These are phyloP conservation scores for Skeletonema costatum DNA, from an alignment of 108 stramenopile species.

Conservation along the genomic window DNA sequence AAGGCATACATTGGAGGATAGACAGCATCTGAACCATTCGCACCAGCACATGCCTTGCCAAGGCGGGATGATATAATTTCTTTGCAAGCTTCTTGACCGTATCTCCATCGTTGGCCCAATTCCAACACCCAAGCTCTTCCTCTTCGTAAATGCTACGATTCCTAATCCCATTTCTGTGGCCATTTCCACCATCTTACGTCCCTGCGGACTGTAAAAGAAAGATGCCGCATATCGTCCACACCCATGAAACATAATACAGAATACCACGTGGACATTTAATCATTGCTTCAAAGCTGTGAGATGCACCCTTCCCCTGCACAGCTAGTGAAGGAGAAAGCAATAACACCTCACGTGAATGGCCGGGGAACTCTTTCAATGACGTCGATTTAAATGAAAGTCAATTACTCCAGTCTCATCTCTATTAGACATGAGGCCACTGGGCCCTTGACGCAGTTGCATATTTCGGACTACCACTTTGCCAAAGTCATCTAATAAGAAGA, in stretches of 20 bases:
- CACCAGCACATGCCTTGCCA: constrained; percentile 7
- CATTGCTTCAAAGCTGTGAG: constrained; percentile 6
- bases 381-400: constrained; percentile 10
- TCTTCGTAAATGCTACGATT: constrained; percentile 32
- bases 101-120: constrained; percentile 18
- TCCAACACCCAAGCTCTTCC: constrained; percentile 43
- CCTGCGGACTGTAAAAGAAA: constrained; percentile 51
- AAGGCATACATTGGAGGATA: constrained; percentile 43
- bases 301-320: not conserved
- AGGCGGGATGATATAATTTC: constrained; percentile 26
- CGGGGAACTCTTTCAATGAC: constrained; percentile 18
- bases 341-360: constrained; percentile 25
- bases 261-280: constrained; percentile 40
- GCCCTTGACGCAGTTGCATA: not conserved
- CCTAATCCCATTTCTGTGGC: constrained; percentile 24
- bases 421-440: not conserved
- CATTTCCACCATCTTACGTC: constrained; percentile 20
- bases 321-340: constrained; percentile 9
- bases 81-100: constrained; percentile 14
- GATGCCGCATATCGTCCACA: constrained; percentile 38
- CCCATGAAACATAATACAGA: constrained; percentile 45
- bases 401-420: constrained; percentile 2
- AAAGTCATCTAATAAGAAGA: constrained; percentile 31
- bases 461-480: constrained; percentile 10
- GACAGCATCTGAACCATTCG: not conserved